phyloP scores from a whole-genome alignment of 108 stramenopile genomes.

The Asterionellopsis glacialis region DNA sequence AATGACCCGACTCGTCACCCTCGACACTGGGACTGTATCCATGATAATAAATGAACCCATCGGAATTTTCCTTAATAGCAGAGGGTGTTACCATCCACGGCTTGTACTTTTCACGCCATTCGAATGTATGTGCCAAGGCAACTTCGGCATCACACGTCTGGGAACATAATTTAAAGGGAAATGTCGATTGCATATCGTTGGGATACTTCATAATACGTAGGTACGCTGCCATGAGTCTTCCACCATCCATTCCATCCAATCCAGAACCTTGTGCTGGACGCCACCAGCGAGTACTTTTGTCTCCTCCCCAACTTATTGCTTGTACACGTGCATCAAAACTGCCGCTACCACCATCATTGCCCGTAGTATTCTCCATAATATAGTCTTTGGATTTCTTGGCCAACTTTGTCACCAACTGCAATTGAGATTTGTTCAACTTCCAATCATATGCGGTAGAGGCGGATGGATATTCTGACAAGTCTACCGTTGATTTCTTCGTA shows the following conservation, averaged over 20 bases:
- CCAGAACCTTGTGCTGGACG: background rate
- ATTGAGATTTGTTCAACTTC: too few relatives aligned
- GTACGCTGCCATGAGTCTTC: slow-evolving; percentile 21
- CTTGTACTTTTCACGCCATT: slow-evolving; percentile 66
- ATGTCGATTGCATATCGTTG: slow-evolving; percentile 31
- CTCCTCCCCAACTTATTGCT: too few relatives aligned
- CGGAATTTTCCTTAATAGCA: slow-evolving; percentile 41
- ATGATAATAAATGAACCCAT: slow-evolving; percentile 51
- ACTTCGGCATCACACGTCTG: slow-evolving; percentile 47
- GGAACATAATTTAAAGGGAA: slow-evolving; percentile 57
- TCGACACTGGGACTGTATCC: slow-evolving; percentile 38
- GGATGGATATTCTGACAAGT: too few relatives aligned
- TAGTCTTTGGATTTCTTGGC: background rate
- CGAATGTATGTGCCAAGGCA: slow-evolving; percentile 54
- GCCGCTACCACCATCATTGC: background rate
- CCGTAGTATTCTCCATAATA: background rate
- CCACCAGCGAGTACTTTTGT: background rate
- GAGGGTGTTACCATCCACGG: slow-evolving; percentile 58
- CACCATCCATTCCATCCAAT: slow-evolving; percentile 1
- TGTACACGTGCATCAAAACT: too few relatives aligned
- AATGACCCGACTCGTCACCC: slow-evolving; percentile 29
- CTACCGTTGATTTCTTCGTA: too few relatives aligned
- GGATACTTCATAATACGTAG: slow-evolving; percentile 45
- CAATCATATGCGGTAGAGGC: too few relatives aligned
- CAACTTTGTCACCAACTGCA: background rate